Conservation (phyloP, 352 stramenopile genomes). For the Phytopythium sindhum region DNA sequence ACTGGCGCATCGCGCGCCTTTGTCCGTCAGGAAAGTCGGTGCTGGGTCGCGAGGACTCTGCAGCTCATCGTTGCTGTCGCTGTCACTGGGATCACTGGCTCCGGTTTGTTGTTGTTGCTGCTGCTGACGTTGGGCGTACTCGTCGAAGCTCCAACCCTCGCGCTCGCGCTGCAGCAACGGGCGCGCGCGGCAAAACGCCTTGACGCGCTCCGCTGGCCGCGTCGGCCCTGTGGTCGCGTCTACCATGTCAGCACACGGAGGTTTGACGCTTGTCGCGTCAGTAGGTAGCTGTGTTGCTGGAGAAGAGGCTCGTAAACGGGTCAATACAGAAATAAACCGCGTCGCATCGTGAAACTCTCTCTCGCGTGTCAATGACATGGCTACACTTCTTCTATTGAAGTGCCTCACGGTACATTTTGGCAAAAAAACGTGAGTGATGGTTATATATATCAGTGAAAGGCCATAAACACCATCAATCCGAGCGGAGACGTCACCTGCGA, state of each 20-base stretch:
- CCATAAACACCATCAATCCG: neutral
- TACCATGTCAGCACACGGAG: neutral
- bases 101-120: slow-evolving; percentile 8
- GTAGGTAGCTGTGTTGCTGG: neutral
- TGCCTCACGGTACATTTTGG: neutral
- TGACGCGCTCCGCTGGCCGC: slow-evolving; percentile 50
- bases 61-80: neutral
- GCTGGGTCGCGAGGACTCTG: neutral
- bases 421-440: neutral
- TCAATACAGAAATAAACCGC: neutral
- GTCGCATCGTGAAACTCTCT: neutral
- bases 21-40: slow-evolving; percentile 67
- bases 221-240: neutral
- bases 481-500: neutral
- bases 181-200: slow-evolving; percentile 61
- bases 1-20: slow-evolving; percentile 19
- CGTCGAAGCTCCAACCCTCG: slow-evolving; percentile 59
- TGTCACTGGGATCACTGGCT: neutral
- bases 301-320: neutral
- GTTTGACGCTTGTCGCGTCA: neutral
- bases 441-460: neutral
- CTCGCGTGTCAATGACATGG: neutral
- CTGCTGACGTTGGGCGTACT: slow-evolving; percentile 36
- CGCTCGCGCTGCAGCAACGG: slow-evolving; percentile 58
- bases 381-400: neutral